Base-by-base conservation (phyloP, 176 grass and related monocot species). In the Cenchrus americanus region DNA sequence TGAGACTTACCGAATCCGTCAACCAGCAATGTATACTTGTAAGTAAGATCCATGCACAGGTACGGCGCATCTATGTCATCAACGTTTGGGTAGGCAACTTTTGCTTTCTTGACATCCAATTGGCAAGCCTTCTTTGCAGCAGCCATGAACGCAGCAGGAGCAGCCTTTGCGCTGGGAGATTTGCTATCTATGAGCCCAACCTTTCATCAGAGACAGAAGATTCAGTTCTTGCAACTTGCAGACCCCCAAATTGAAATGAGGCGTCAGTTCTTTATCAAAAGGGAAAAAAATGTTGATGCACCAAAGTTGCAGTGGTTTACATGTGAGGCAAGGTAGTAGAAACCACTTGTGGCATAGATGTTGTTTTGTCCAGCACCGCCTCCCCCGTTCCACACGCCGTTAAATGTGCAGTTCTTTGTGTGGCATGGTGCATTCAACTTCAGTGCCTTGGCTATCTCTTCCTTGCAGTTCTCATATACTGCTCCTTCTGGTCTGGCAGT, bases 271-370 rank as follows among this genome's bases (percentile, higher is more conserved):
- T 61, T 61, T 61, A 61, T n/a, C n/a, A 61, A 61, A 61, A 24
- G 9, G 7, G 3, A 22, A 60, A 60, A 11, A 61, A 23, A 5
- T 21, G 3, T 23, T 60, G 57, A 60, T 7, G 57, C n/a, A 60
- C 22, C 9, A 48, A 5, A 60, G n/a, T 24, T 61, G 9, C 23
- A 12, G 58, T 61, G 9, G 11, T 3, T 17, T 63, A 78, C 76
- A 63, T 78, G 76, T 48, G 75, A 63, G 58, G 75, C 75, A 78
- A 62, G 58, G 75, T 63, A 78, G 75, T 78, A 51, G 46, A 73
- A 51, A 23, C 69, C 13, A 4, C 46, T 10, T 51, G 69, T 9
- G 3, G 26, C 47, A 15, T 73, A 73, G 46, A 73, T 6, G 8
- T 73, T 18, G 13, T 14, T 73, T 27, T 18, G 69, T 14, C 69